Conservation (phyloP, 257 asterid species). For the Salvia rosmarinus region DNA sequence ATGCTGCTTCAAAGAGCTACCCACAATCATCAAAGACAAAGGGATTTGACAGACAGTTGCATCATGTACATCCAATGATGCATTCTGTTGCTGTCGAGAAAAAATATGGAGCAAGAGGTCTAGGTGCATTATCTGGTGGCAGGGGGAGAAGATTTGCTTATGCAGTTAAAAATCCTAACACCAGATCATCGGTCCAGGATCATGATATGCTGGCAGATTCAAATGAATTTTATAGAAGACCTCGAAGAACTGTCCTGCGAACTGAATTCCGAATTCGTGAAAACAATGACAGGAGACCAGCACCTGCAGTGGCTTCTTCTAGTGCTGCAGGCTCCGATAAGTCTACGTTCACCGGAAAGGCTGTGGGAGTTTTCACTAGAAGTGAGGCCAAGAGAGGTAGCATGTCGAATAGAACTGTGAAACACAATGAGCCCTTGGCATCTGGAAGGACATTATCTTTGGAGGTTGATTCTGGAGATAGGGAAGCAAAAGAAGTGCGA, state of each 20-base stretch:
- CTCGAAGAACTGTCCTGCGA: conserved; percentile 67
- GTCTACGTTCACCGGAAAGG: conserved; percentile 52
- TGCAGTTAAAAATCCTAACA: conserved; percentile 65
- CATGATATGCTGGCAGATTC: conserved; percentile 53
- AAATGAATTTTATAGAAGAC: conserved; percentile 71
- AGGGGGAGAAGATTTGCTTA: conserved; percentile 72
- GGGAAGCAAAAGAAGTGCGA: conserved; percentile 43
- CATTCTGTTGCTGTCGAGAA: conserved; percentile 52
- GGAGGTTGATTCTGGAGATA: conserved; percentile 48
- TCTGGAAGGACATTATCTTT: conserved; percentile 47
- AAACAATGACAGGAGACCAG: conserved; percentile 61
- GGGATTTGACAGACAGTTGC: conserved; percentile 50
- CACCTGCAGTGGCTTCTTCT: conserved; percentile 42
- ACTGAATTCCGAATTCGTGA: conserved; percentile 84
- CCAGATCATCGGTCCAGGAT: conserved; percentile 49
- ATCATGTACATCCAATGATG: conserved; percentile 40
- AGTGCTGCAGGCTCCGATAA: conserved; percentile 48
- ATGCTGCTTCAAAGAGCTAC: conserved; percentile 43
- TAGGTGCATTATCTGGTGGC: conserved; percentile 51
- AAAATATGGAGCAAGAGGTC: conserved; percentile 46
- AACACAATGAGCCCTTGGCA: conserved; percentile 49
- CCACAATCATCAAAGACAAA: conserved; percentile 45
- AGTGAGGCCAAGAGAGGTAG: conserved; percentile 83
- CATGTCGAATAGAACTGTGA: conserved; percentile 54
- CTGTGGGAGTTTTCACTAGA: conserved; percentile 53